Base-by-base conservation (phyloP, 345 rosid genomes). In the Triadica sebifera region DNA sequence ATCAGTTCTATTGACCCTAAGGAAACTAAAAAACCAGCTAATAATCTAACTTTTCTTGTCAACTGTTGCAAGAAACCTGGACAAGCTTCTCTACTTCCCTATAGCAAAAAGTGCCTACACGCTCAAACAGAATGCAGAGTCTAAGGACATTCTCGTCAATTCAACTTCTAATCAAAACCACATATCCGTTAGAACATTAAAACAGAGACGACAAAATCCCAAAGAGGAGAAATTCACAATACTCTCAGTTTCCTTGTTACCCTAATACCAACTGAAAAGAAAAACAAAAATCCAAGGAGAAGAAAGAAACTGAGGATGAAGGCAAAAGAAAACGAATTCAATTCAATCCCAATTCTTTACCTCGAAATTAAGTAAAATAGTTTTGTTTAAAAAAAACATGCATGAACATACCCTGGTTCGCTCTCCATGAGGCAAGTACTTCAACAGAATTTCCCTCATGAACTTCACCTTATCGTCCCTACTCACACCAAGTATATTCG, bases 361-460 rank as follows among this genome's bases (percentile, higher is more conserved):
- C 4, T 50, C 25, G 50, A 38, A 57, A 25, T 17, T 17, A 61
- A 49, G 34, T 24, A 22, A 58, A 11, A 8, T 39, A 47, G 51
- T 58, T 50, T 60, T 3, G 4, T 29, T 61, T 12, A 41, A 46
- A n/a, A 61, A 51, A 39, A 2, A 19, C 17, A 55, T n/a, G n/a
- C 22, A 16, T 4, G 20, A 67, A 76, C 85, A 39, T 85, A 87
- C 90, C 67, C 88, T 80, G 72, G 78, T 83, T 41, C 90, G 79
- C 76, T 85, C 90, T 29, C 86, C 88, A 29, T 78, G 84, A 39
- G 90, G 90, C 83, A 81, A 80, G 76, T 87, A 85, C 78, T 85
- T 85, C 77, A 85, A 74, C 22, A 87, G 83, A 80, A 87, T 87
- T 49, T 83, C 90, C 75, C 82, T 81, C 88, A 87, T 87, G 82